Evolutionary conservation across 352 stramenopile genomes (phyloP), one percentile per base, ranked within the genome.

Genomic region (Pythium brachiatum): DNA sequence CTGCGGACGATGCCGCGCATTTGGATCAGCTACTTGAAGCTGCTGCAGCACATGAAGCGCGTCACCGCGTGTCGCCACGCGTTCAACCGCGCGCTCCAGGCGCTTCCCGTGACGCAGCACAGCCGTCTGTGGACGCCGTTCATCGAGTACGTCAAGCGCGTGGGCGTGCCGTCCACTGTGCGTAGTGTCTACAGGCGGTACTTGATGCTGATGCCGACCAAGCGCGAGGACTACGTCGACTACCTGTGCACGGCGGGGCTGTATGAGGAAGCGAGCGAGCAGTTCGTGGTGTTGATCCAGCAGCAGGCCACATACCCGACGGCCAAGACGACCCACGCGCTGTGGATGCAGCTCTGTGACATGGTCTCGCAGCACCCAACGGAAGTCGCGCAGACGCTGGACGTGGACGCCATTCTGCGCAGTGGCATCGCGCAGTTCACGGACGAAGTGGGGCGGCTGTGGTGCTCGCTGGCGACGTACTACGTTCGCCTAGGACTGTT

Each of bases 91-190:
- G 94, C 96, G 27, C 83, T 99, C 7, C 81, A 96, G 18, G 86
- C 94, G 23, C 79, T 99, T 34, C 97, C 98, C 3, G 94, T 99
- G 58, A 99, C 96, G 36, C 97, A 99, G 76, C 97, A 99, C 79
- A 80, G 97, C 44, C 88, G 94, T 48, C 83, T 99, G 18, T 99
- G 97, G 98, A 76, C 75, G 41, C 73, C 87, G 31, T 98, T 98
- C 58, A 57, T 98, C 32, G 67, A 76, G 32, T 99, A 97, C 67
- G 85, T 96, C 44, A 84, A 94, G 64, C 73, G 78, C 13, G 73
- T 86, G 13, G 80, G 78, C 41, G 81, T 97, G 15, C 79, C 76
- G 11, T 74, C 78, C 57, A 96, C 90, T 3, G 89, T 88, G 4
- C 78, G 97, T 25, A 70, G 76, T 48, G 90, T 97, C 31, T 97